Percentiles rank a stretch among this genome's conserved stretches.
Evolutionary conservation across 2,329 filamentous ascomycete genomes (phyloP).

Genomic region (Scleromitrula shiraiana): DNA sequence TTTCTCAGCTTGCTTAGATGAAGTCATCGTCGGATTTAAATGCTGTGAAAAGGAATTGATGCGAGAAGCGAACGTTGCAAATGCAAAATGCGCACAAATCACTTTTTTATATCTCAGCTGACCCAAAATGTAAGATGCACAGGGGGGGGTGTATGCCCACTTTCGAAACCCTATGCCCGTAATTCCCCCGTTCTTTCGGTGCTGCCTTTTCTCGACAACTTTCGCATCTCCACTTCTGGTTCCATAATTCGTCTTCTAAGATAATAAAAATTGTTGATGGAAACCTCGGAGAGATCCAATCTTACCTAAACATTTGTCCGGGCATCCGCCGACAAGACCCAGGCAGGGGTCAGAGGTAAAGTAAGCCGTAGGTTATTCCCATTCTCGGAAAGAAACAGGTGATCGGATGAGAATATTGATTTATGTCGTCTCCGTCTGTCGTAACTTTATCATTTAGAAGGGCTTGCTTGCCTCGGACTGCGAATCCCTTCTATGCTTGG

Average conservation of each 20-base stretch:
- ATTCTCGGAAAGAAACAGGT: background rate
- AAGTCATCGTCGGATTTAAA: conserved; percentile 5
- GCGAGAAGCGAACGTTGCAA: conserved; percentile 1
- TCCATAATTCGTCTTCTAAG: conserved; percentile 10
- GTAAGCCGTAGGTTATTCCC: background rate
- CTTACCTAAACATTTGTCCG: conserved; percentile 2
- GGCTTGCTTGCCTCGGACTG: too few relatives aligned
- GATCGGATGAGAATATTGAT: background rate
- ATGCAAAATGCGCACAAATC: conserved; percentile 4
- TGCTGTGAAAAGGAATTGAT: conserved; percentile 4
- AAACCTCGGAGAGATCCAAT: background rate
- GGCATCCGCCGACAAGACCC: background rate
- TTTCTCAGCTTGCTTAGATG: conserved; percentile 6
- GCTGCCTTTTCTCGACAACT: background rate
- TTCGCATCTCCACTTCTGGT: conserved; percentile 8
- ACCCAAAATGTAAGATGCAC: conserved; percentile 1
- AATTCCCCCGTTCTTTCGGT: conserved; percentile 1
- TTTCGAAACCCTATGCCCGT: conserved; percentile 4
- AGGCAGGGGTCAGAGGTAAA: background rate
- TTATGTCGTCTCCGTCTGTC: background rate
- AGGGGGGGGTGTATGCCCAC: conserved; percentile 1
- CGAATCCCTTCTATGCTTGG: too few relatives aligned
- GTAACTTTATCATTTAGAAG: too few relatives aligned
- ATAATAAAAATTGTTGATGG: background rate
- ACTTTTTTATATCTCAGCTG: conserved; percentile 8